These are phyloP conservation scores for Coniosporium tulheliwenetii DNA, from an alignment of 2,329 filamentous ascomycete species.

Conservation along the genomic window DNA sequence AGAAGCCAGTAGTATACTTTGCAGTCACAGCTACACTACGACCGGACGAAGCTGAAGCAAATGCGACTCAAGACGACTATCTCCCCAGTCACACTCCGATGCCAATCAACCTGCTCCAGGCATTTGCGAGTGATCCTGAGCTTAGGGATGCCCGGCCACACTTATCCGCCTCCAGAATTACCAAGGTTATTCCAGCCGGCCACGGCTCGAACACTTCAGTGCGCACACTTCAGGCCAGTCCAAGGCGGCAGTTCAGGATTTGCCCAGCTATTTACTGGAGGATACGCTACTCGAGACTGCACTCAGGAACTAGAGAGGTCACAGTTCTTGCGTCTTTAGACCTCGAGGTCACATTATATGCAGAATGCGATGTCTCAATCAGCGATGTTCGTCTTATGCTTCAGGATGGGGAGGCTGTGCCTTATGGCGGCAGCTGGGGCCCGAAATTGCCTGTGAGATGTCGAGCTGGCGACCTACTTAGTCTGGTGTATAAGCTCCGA, in stretches of 20 bases:
- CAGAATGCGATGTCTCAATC: slow-evolving; percentile 50
- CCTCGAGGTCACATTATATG: slow-evolving; percentile 56
- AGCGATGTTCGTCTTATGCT: slow-evolving; percentile 43
- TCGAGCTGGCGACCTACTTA: slow-evolving; percentile 59
- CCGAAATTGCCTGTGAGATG: slow-evolving; percentile 43
- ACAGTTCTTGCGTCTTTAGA: slow-evolving; percentile 57
- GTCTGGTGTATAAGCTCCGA: slow-evolving; percentile 54
- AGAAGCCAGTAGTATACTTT: slow-evolving; percentile 52
- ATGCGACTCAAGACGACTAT: slow-evolving; percentile 41
- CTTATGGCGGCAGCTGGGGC: slow-evolving; percentile 35
- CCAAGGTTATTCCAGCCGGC: slow-evolving; percentile 46
- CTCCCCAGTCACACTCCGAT: slow-evolving; percentile 53
- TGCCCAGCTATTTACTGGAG: slow-evolving; percentile 57
- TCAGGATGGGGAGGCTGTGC: slow-evolving; percentile 41
- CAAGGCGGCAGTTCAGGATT: slow-evolving; percentile 46
- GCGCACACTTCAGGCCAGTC: slow-evolving; percentile 38
- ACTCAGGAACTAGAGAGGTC: slow-evolving; percentile 32
- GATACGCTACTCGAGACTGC: slow-evolving; percentile 54
- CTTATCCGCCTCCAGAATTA: slow-evolving; percentile 59
- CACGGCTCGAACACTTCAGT: too few relatives aligned
- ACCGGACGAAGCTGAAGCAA: slow-evolving; percentile 27
- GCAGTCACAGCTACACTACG: slow-evolving; percentile 38
- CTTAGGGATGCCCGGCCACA: slow-evolving; percentile 47
- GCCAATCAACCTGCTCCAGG: slow-evolving; percentile 61
- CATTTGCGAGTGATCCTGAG: slow-evolving; percentile 51